A percentile compares a stretch with the other conserved stretches of the same genome.
phyloP scores from a whole-genome alignment of 1,284 basidiomycete species.

The Ustilago sp. region DNA sequence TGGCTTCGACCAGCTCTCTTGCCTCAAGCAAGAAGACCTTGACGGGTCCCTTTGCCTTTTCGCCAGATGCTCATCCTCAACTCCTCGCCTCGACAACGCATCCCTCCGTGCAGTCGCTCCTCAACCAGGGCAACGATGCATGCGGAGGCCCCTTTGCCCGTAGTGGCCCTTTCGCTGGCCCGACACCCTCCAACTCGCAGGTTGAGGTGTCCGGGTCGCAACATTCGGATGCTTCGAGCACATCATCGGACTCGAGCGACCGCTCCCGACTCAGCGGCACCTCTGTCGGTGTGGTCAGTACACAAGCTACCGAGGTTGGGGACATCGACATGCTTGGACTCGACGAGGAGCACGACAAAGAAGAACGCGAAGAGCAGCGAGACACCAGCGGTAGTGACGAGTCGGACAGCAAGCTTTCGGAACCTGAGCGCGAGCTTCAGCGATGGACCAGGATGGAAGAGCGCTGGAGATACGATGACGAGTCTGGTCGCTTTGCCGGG shows the following conservation, averaged over 20 bases:
- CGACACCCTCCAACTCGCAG: conserved; percentile 14
- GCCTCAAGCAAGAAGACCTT: conserved; percentile 27
- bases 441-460: conserved; percentile 53
- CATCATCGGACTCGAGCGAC: conserved; percentile 60
- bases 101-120: conserved; percentile 33
- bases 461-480: conserved; percentile 68
- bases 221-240: conserved; percentile 59
- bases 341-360: conserved; percentile 38
- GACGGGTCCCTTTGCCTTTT: conserved; percentile 61
- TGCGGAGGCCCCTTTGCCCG: conserved; percentile 44
- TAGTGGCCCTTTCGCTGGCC: conserved; percentile 31
- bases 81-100: conserved; percentile 48
- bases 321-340: conserved; percentile 54
- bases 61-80: conserved; percentile 54
- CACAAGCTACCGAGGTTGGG: conserved; percentile 59
- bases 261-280: conserved; percentile 47
- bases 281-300: conserved; percentile 53
- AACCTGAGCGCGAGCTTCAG: conserved; percentile 35
- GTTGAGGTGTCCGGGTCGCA: conserved; percentile 36
- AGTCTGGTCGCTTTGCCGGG: conserved; percentile 65
- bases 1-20: conserved; percentile 15
- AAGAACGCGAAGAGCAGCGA: conserved; percentile 20
- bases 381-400: conserved; percentile 18
- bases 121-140: conserved; percentile 31
- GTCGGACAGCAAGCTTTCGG: conserved; percentile 29